phyloP scores from a whole-genome alignment of 208 protist species.

The Angomonas desouzai region DNA sequence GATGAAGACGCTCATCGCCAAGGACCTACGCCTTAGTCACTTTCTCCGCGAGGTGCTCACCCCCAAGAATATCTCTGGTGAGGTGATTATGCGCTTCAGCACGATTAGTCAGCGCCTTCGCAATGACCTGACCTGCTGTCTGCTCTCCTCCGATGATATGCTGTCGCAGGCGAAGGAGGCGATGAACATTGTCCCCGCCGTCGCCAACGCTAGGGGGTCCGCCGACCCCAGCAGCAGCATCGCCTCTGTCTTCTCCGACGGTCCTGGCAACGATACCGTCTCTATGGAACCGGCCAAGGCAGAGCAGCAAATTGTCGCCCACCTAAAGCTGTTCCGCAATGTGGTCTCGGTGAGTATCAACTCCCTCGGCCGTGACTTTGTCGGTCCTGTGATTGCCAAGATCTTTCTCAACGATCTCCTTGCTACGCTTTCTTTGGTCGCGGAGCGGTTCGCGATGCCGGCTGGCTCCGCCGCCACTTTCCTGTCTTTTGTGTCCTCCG shows the following conservation, averaged over 20 bases:
- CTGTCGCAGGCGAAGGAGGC: constrained; percentile 52
- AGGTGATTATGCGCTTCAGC: constrained; percentile 25
- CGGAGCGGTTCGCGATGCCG: constrained; percentile 65
- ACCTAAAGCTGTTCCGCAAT: constrained; percentile 69
- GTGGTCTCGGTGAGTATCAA: constrained; percentile 53
- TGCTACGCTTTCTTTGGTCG: constrained; percentile 66
- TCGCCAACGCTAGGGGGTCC: not conserved
- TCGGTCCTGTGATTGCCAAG: constrained; percentile 57
- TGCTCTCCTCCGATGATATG: constrained; percentile 46
- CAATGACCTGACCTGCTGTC: constrained; percentile 53
- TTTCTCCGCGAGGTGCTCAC: constrained; percentile 35
- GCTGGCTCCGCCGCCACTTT: constrained; percentile 27
- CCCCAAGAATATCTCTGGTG: constrained; percentile 13
- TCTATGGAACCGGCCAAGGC: constrained; percentile 18
- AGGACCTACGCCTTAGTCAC: constrained; percentile 42
- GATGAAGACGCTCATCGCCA: constrained; percentile 33
- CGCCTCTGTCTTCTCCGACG: constrained; percentile 5
- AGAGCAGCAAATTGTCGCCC: constrained; percentile 61
- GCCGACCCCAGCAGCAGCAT: constrained; percentile 6
- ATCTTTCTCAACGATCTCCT: constrained; percentile 53
- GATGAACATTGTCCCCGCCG: constrained; percentile 33
- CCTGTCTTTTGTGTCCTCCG: constrained; percentile 22
- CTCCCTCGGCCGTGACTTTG: constrained; percentile 47
- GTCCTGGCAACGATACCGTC: not conserved
- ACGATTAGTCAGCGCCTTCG: constrained; percentile 52